phyloP scores from a whole-genome alignment of 352 stramenopile species.

The Phytopythium aichiense region DNA sequence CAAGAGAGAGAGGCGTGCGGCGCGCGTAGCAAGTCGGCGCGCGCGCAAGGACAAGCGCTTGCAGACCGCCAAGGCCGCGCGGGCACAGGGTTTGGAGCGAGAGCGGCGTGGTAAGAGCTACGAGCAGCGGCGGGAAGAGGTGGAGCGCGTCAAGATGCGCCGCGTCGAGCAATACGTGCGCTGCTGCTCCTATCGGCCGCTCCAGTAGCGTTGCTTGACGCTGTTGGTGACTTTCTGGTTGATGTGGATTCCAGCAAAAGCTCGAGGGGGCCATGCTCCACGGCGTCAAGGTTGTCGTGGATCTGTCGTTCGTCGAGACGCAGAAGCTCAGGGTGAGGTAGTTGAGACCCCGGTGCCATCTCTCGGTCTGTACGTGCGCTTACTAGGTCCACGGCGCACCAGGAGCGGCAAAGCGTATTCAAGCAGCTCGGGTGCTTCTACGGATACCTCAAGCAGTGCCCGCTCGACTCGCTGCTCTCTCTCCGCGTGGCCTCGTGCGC shows the following conservation, averaged over 20 bases:
- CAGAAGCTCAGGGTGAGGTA: slow-evolving; percentile 44
- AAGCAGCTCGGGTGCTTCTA: slow-evolving; percentile 80
- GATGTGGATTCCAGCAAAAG: slow-evolving; percentile 49
- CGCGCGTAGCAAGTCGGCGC: slow-evolving; percentile 20
- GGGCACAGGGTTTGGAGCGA: slow-evolving; percentile 4
- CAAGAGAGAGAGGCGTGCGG: slow-evolving; percentile 15
- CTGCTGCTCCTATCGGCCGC: neutral
- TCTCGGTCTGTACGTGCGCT: neutral
- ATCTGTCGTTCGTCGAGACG: slow-evolving; percentile 46
- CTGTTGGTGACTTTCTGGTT: neutral
- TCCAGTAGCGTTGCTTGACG: neutral
- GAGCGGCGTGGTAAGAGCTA: slow-evolving; percentile 24
- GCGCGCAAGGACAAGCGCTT: slow-evolving; percentile 27
- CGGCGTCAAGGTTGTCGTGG: slow-evolving; percentile 59
- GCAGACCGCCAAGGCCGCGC: slow-evolving; percentile 19
- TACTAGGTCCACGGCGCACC: neutral
- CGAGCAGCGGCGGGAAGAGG: slow-evolving; percentile 41
- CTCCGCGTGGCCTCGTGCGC: slow-evolving; percentile 51
- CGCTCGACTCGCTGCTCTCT: slow-evolving; percentile 55
- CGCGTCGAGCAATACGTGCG: slow-evolving; percentile 74
- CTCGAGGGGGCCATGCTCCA: slow-evolving; percentile 34
- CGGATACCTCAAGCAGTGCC: slow-evolving; percentile 70
- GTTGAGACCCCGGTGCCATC: neutral
- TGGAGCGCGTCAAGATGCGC: slow-evolving; percentile 63
- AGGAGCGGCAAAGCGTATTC: slow-evolving; percentile 77